phyloP scores from a whole-genome alignment of 768 basidiomycete species.

The Lentinula guzmanii region DNA sequence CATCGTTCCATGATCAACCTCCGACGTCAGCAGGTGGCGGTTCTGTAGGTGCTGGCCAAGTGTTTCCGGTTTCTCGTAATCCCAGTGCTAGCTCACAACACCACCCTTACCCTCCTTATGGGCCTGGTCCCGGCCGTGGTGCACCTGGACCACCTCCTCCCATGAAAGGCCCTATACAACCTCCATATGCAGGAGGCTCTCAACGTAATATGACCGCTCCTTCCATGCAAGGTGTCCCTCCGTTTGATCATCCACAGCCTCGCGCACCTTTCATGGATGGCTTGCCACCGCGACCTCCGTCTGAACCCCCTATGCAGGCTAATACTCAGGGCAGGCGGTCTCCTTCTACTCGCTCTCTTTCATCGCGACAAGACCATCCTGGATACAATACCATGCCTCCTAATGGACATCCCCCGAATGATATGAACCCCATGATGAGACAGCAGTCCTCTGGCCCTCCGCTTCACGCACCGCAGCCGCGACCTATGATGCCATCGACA shows the following conservation, averaged over 20 bases:
- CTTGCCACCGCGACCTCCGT: slow-evolving; percentile 37
- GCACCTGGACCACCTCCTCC: slow-evolving; percentile 11
- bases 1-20: slow-evolving; percentile 17
- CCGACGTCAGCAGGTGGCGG: slow-evolving; percentile 8
- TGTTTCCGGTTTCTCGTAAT: slow-evolving; percentile 12
- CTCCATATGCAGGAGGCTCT: neutral
- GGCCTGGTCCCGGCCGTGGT: neutral
- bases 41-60: slow-evolving; percentile 2
- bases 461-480: slow-evolving; percentile 36
- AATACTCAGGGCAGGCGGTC: slow-evolving; percentile 36
- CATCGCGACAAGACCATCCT: slow-evolving; percentile 29
- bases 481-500: slow-evolving; percentile 59
- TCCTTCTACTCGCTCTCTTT: slow-evolving; percentile 54
- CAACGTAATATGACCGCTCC: slow-evolving; percentile 4
- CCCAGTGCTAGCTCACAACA: neutral
- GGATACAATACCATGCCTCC: slow-evolving; percentile 27
- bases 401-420: slow-evolving; percentile 25
- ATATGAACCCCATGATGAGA: slow-evolving; percentile 10
- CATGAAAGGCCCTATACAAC: neutral
- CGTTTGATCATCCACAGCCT: slow-evolving; percentile 1
- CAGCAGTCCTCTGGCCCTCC: neutral
- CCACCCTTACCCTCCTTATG: neutral
- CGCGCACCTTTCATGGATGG: slow-evolving; percentile 11
- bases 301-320: slow-evolving; percentile 34
- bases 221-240: slow-evolving; percentile 8